Conservation (phyloP, 208 protist species). For the Wallacemonas sp. region DNA sequence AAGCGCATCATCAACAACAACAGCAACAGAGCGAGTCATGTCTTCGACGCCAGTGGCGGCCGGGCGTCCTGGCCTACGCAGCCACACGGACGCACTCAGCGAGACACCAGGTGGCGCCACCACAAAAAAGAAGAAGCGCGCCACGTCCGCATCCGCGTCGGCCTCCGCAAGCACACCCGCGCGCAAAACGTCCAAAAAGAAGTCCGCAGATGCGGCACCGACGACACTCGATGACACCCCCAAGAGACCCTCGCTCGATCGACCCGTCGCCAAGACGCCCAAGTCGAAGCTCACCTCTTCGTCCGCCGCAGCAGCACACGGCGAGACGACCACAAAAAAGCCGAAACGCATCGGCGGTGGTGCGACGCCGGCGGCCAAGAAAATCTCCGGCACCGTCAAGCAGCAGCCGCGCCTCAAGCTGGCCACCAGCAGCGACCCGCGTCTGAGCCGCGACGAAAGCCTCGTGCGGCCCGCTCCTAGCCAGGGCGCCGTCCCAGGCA, state of each 20-base stretch:
- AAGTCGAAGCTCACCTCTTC: constrained; percentile 15
- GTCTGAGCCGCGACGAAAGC: constrained; percentile 2
- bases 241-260: background rate
- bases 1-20: constrained; percentile 2
- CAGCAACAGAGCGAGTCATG: background rate
- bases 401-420: constrained; percentile 3
- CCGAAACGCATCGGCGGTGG: background rate
- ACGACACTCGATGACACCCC: background rate
- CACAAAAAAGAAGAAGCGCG: constrained; percentile 9
- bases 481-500: no score
- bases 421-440: background rate
- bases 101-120: background rate
- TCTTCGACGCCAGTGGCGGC: background rate
- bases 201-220: background rate
- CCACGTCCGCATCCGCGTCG: background rate
- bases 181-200: constrained; percentile 14
- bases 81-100: background rate
- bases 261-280: background rate
- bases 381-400: background rate
- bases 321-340: constrained; percentile 16
- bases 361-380: constrained; percentile 6
- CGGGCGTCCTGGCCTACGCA: background rate
- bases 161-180: background rate
- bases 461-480: no score
- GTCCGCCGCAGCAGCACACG: constrained; percentile 15